Evolutionary conservation across 140 eudicot genomes (phyloP), one percentile per base, ranked within the genome.

Genomic region (Flaveria floridana): DNA sequence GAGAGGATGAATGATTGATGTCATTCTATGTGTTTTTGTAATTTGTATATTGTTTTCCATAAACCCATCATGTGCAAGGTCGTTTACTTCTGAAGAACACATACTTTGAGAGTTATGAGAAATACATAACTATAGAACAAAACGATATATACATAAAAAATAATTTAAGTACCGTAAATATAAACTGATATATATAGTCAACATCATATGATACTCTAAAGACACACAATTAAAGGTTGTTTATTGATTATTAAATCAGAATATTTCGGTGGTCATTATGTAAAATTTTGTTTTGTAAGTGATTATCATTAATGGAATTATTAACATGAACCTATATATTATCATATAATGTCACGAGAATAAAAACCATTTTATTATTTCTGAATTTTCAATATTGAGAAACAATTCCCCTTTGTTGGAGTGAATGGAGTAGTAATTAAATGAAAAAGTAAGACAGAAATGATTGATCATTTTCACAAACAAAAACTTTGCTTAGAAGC

Each of bases 401-500:
- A 53, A 67, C 66, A 65, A 12, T 12, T 65, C 7, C 12, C 39
- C 1, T 2, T 50, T 34, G 10, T 64, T n/a, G 30, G 37, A 30
- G 28, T 34, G 50, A 70, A 30, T 71, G 7, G 18, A 53, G 28
- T 55, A 37, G 21, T 34, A 8, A 72, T 23, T 2, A 69, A 11
- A 37, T 70, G 37, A 72, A 30, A 4, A 70, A 15, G 46, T 42
- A 63, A 47, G 70, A 63, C 15, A 20, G 84, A 79, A 84, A 85
- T 84, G 88, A 85, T 88, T 70, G 78, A 64, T 74, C 85, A 71
- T 79, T 83, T 83, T 72, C 69, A 72, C 67, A 70, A 71, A 57
- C 81, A 34, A 65, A 72, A 68, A 73, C 91, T 84, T 88, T 51
- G 76, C 89, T 82, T 88, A 16, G 69, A 88, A 88, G 95, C 78